Evolutionary conservation across 257 asterid genomes (phyloP), one percentile per base, ranked within the genome.

Genomic region (Capsicum pubescens): DNA sequence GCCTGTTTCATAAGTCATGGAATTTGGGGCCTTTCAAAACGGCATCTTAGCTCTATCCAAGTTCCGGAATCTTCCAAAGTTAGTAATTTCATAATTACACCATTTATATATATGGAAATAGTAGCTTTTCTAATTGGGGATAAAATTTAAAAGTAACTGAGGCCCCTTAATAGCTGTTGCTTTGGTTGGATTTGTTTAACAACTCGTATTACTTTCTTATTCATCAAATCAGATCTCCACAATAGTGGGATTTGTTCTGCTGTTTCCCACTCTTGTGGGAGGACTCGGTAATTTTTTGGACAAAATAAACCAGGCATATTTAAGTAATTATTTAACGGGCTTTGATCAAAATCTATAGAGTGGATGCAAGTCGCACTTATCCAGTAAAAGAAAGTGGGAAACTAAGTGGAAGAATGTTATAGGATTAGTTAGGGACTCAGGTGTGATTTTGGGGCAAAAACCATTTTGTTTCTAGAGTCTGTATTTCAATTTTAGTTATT

Each of bases 191-290:
- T 54, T 77, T 5, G 55, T 15, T 54, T 54, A 46, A 77, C 26
- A 54, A 54, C 82, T 77, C 6, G 0, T 55, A 32, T 77, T 14
- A 8, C 46, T 54, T 77, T 10, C 21, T 74, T 74, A 14, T 74
- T 74, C 46, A 8, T 74, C 81, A 21, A 74, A 50, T 50, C 2
- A 2, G 52, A 74, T 74, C 46, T 77, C 26, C 64, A 2, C 9
- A 1, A 13, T 13, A 54, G n/a, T 26, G 64, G 50, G 50, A 77
- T 10, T 32, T 7, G 82, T 77, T 77, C 82, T 77, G 26, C 15
- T 77, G 16, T 56, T 55, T n/a, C 9, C 64, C 82, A 14, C 61
- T 14, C 63, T 77, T 77, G 50, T 54, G 42, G 82, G 63, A 77
- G 81, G 64, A 77, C 26, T 8, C 1, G 9, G 26, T 42, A 0